These are phyloP conservation scores for Ustilago hordei DNA, from an alignment of 1,284 basidiomycete species.

Conservation along the genomic window DNA sequence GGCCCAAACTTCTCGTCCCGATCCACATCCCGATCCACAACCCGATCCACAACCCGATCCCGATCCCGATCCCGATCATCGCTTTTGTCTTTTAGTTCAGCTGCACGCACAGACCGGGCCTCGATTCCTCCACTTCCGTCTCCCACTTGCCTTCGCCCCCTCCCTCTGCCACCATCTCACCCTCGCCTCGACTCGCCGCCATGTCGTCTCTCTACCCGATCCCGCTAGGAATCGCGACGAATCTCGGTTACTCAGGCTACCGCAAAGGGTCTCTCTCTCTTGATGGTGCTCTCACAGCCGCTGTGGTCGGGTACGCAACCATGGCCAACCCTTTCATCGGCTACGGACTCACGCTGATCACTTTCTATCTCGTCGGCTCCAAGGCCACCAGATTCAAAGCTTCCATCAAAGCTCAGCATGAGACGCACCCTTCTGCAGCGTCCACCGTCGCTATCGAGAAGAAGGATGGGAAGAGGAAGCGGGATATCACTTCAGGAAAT, in stretches of 20 bases:
- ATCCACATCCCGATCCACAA: neutral
- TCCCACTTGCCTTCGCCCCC: neutral
- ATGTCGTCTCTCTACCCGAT: constrained; percentile 31
- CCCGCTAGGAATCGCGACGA: constrained; percentile 26
- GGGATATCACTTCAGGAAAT: constrained; percentile 44
- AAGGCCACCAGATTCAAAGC: constrained; percentile 81
- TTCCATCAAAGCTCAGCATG: constrained; percentile 77
- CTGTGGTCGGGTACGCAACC: constrained; percentile 54
- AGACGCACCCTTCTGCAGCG: constrained; percentile 68
- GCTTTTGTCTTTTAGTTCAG: neutral
- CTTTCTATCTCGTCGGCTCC: constrained; percentile 78
- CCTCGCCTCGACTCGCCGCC: neutral
- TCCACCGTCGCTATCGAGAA: neutral
- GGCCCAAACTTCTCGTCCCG: neutral
- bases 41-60: too few species aligned
- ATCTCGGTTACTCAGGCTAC: constrained; percentile 41
- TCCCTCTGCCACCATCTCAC: neutral
- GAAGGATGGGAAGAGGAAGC: constrained; percentile 5
- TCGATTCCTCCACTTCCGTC: neutral
- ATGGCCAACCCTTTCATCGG: constrained; percentile 59
- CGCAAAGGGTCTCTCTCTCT: constrained; percentile 60
- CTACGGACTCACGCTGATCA: constrained; percentile 58
- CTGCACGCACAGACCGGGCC: constrained; percentile 8
- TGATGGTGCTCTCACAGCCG: constrained; percentile 55
- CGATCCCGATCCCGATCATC: neutral